A percentile compares a stretch with the other conserved stretches of the same genome.
Conservation (phyloP, 1,284 basidiomycete species). For the Trichosporon sp. region DNA sequence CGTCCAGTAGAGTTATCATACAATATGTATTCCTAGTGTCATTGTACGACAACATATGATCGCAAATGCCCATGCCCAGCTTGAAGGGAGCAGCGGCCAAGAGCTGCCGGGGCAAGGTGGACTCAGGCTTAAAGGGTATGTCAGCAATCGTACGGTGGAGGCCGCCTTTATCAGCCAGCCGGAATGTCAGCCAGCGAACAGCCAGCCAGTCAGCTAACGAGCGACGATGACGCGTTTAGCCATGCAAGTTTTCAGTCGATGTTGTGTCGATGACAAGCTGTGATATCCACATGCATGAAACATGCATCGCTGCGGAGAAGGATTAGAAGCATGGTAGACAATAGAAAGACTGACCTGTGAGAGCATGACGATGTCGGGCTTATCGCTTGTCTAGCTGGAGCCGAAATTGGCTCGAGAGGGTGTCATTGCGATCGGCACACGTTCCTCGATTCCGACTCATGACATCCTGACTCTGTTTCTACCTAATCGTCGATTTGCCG, state of each 20-base stretch:
- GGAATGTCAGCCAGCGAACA: conserved; percentile 1
- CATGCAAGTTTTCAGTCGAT: background rate
- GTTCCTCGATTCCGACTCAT: conserved; percentile 3
- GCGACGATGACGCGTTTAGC: background rate
- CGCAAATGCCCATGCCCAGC: too few species aligned
- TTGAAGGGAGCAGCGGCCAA: too few species aligned
- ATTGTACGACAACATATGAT: background rate
- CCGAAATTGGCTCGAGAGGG: background rate
- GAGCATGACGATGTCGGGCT: background rate
- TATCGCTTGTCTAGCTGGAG: background rate
- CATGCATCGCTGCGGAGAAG: background rate
- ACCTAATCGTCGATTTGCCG: background rate
- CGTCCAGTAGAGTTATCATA: background rate
- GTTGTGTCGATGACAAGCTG: background rate
- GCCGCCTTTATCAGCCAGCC: background rate
- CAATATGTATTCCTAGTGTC: background rate
- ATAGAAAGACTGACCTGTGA: background rate
- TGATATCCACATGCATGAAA: background rate
- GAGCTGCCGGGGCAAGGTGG: too few species aligned
- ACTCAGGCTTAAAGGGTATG: too few species aligned
- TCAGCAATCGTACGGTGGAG: too few species aligned
- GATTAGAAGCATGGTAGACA: background rate
- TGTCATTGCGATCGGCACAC: conserved; percentile 1
- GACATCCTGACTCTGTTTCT: too few species aligned
- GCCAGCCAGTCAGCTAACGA: background rate